Evolutionary conservation across 2,329 filamentous ascomycete species (phyloP).

Genomic region (Fusarium floridanum): DNA sequence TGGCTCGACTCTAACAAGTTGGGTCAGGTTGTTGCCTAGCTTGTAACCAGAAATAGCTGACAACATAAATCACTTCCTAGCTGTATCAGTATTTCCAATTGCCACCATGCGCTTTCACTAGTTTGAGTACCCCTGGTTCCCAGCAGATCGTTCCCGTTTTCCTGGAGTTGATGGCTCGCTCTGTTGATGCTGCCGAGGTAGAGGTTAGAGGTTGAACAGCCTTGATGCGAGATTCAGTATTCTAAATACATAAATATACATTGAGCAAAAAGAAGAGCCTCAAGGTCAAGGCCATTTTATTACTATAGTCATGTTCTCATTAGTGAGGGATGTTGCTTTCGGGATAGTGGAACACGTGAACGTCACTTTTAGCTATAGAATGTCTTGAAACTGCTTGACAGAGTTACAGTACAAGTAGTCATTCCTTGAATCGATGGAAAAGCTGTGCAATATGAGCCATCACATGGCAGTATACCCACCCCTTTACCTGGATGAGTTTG

Average conservation of each 20-base stretch:
- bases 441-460: not conserved
- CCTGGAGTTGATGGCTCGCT: not conserved
- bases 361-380: not conserved
- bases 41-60: too few relatives aligned
- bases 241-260: not conserved
- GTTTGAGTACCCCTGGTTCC: not conserved
- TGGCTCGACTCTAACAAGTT: not conserved
- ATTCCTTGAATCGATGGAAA: not conserved
- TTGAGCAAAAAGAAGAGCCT: not conserved
- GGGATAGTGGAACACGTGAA: not conserved
- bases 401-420: not conserved
- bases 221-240: not conserved
- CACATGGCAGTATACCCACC: not conserved
- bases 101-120: not conserved
- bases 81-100: not conserved
- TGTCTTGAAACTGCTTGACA: not conserved
- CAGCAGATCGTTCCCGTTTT: not conserved
- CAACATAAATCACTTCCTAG: not conserved
- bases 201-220: not conserved
- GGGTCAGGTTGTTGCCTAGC: too few relatives aligned
- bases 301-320: not conserved
- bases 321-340: not conserved
- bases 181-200: not conserved
- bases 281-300: not conserved
- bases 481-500: not conserved